A percentile compares a stretch with the other conserved stretches of the same genome.
Conservation (phyloP, 2,329 filamentous ascomycete species). For the Septoria petroselini region DNA sequence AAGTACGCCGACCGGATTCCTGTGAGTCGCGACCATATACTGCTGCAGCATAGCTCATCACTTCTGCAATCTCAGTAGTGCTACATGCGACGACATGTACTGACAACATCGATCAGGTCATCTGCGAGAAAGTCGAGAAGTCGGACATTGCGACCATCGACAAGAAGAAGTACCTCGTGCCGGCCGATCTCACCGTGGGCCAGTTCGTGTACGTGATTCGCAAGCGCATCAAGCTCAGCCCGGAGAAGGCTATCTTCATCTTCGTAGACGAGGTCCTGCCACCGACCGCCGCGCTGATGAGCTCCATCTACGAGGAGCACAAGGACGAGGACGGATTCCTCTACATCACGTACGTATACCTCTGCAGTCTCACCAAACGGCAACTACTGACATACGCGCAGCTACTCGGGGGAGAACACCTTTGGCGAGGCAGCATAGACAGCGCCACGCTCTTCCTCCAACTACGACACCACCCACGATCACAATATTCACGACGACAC, state of each 20-base stretch:
- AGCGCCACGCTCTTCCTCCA: slow-evolving; percentile 7
- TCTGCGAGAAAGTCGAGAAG: slow-evolving; percentile 99
- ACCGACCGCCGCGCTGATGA: slow-evolving; percentile 96
- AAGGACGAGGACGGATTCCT: slow-evolving; percentile 86
- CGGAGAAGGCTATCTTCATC: slow-evolving; percentile 99
- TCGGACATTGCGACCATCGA: slow-evolving; percentile 99
- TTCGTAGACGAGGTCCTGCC: slow-evolving; percentile 98
- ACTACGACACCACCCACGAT: slow-evolving; percentile 12
- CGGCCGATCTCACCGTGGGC: slow-evolving; percentile 93
- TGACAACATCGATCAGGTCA: slow-evolving; percentile 62
- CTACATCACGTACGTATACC: slow-evolving; percentile 78
- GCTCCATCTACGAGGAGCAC: slow-evolving; percentile 99
- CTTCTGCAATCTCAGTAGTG: not conserved
- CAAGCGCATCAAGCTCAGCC: slow-evolving; percentile 99
- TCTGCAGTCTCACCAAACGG: not conserved
- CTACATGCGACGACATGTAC: not conserved
- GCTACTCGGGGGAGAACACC: slow-evolving; percentile 98
- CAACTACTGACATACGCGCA: slow-evolving; percentile 36
- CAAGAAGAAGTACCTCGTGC: slow-evolving; percentile 99
- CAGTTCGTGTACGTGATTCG: slow-evolving; percentile 99
- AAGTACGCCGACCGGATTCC: slow-evolving; percentile 99
- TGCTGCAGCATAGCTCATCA: slow-evolving; percentile 1
- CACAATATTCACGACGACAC: slow-evolving; percentile 17
- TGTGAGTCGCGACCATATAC: slow-evolving; percentile 57
- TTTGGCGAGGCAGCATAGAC: slow-evolving; percentile 62